Conservation (phyloP, 1,284 basidiomycete genomes). For the Melanopsichium pennsylvanicum region DNA sequence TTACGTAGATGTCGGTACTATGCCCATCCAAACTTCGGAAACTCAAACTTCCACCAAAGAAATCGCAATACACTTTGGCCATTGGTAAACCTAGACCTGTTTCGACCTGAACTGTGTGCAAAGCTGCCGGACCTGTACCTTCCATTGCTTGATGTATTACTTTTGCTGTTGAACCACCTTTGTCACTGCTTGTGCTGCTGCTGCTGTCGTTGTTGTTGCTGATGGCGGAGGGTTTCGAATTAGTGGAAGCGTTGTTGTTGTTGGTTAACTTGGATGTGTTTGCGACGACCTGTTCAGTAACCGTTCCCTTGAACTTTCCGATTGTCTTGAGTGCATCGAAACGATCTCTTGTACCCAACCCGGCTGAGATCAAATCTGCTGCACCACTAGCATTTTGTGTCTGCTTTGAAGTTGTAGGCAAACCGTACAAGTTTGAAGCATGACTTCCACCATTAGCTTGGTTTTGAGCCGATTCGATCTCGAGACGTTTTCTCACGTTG, state of each 20-base stretch:
- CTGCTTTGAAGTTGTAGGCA: no score
- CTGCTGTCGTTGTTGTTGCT: no score
- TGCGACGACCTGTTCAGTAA: slow-evolving; percentile 54
- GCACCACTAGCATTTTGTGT: no score
- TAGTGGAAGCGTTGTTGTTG: no score
- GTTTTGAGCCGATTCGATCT: slow-evolving; percentile 43
- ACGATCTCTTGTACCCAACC: slow-evolving; percentile 30
- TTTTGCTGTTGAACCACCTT: not conserved
- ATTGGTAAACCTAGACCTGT: slow-evolving; percentile 59
- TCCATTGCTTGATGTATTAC: slow-evolving; percentile 19
- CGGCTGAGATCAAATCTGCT: slow-evolving; percentile 18
- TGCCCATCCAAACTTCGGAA: slow-evolving; percentile 79
- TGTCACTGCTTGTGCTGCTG: no score
- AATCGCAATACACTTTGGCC: slow-evolving; percentile 60
- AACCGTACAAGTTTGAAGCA: no score
- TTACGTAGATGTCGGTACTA: slow-evolving; percentile 66
- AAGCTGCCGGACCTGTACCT: slow-evolving; percentile 42
- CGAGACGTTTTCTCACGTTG: slow-evolving; percentile 51
- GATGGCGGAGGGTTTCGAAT: no score
- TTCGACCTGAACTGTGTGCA: slow-evolving; percentile 46
- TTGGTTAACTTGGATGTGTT: no score
- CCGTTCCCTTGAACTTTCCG: slow-evolving; percentile 57
- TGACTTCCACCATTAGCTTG: no score
- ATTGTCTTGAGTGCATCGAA: slow-evolving; percentile 47
- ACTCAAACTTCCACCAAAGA: slow-evolving; percentile 76